A percentile compares a stretch with the other conserved stretches of the same genome.
Conservation (phyloP, 177 flowering plant genomes). For the Vitis hybrid region DNA sequence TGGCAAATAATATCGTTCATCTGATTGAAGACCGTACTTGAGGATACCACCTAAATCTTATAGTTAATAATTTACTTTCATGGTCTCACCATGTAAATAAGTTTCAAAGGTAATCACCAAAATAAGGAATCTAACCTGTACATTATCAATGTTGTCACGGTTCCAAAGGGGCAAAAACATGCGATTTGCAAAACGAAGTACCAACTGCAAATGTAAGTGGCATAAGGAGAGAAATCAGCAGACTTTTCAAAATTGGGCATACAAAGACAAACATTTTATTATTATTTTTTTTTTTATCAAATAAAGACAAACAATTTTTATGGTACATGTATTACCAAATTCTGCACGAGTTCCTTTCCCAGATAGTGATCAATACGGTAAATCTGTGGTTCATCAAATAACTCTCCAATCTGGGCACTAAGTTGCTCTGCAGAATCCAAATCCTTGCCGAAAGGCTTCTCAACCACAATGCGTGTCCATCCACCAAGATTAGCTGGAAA, state of each 20-base stretch:
- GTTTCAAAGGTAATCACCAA: neutral
- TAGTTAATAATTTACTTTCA: too few relatives aligned
- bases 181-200: constrained; percentile 98
- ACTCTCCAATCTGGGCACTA: constrained; percentile 80
- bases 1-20: too few relatives aligned
- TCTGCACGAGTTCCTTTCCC: constrained; percentile 98
- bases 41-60: too few relatives aligned
- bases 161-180: constrained; percentile 94
- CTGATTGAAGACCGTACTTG: too few relatives aligned
- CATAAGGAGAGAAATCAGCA: constrained; percentile 6
- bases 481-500: constrained; percentile 83
- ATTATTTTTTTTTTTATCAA: too few relatives aligned
- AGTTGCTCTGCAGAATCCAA: constrained; percentile 78
- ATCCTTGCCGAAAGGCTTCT: constrained; percentile 98
- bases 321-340: constrained; percentile 54
- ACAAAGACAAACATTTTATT: neutral
- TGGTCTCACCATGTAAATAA: too few relatives aligned
- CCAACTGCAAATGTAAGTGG: constrained; percentile 60
- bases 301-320: neutral
- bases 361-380: constrained; percentile 98
- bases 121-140: constrained; percentile 56
- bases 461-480: constrained; percentile 97
- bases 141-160: constrained; percentile 85
- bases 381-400: constrained; percentile 86
- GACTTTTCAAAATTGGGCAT: neutral